phyloP scores from a whole-genome alignment of 768 basidiomycete species.

The Leccinum uliginosum region DNA sequence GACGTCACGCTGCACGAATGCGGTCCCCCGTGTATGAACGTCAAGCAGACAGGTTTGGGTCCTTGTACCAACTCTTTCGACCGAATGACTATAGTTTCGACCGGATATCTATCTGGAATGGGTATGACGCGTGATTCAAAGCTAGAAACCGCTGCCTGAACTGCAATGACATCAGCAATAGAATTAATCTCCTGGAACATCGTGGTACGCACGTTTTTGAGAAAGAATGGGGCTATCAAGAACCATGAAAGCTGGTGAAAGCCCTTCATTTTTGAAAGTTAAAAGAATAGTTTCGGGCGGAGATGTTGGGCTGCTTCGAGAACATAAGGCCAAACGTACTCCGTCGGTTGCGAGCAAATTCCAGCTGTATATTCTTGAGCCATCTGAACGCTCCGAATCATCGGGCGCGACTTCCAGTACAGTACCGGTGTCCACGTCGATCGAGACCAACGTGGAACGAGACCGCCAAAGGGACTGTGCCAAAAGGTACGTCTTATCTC shows the following conservation, averaged over 20 bases:
- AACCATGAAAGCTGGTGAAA: conserved; percentile 15
- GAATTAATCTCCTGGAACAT: background rate
- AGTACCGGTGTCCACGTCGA: conserved; percentile 38
- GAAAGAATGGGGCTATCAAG: conserved; percentile 42
- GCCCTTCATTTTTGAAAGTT: conserved; percentile 22
- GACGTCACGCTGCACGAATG: conserved; percentile 46
- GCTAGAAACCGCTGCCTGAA: conserved; percentile 37
- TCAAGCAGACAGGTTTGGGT: conserved; percentile 43
- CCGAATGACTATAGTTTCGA: conserved; percentile 53
- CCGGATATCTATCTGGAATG: conserved; percentile 45
- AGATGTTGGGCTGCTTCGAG: conserved; percentile 43
- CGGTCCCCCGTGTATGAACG: conserved; percentile 61
- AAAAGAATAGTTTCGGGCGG: conserved; percentile 52
- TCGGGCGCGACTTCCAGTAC: conserved; percentile 32
- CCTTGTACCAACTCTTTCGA: conserved; percentile 19
- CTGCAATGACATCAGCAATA: conserved; percentile 26
- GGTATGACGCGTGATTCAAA: conserved; percentile 43
- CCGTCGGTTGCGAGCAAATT: conserved; percentile 49
- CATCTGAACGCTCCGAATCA: background rate
- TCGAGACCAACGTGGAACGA: conserved; percentile 44
- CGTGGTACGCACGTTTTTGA: conserved; percentile 32
- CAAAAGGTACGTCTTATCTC: conserved; percentile 21
- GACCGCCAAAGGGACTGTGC: conserved; percentile 53
- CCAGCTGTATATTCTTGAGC: conserved; percentile 44
- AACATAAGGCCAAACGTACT: conserved; percentile 38